phyloP scores from a whole-genome alignment of 2,329 filamentous ascomycete species.

The Amauroascus niger region DNA sequence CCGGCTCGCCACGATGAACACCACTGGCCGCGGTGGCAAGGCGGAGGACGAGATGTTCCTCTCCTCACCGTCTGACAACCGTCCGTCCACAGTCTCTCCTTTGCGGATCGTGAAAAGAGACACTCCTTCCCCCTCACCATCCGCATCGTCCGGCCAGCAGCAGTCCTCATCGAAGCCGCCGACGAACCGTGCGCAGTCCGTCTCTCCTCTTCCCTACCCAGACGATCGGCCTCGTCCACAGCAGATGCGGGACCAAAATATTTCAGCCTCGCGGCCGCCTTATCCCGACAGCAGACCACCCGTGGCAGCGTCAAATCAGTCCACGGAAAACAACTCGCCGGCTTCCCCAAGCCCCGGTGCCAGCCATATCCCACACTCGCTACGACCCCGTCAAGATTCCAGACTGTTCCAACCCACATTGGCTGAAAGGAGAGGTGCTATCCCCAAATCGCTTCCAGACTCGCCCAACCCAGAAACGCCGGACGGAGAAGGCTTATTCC shows the following conservation, averaged over 20 bases:
- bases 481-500: slow-evolving; percentile 72
- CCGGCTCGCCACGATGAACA: slow-evolving; percentile 2
- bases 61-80: slow-evolving; percentile 40
- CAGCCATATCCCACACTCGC: slow-evolving; percentile 32
- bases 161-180: slow-evolving; percentile 21
- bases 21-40: slow-evolving; percentile 7
- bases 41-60: slow-evolving; percentile 67
- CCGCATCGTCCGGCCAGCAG: slow-evolving; percentile 25
- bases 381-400: slow-evolving; percentile 44
- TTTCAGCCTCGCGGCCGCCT: slow-evolving; percentile 26
- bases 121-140: slow-evolving; percentile 48
- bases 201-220: slow-evolving; percentile 64
- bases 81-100: slow-evolving; percentile 73
- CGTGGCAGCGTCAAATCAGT: slow-evolving; percentile 18
- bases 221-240: slow-evolving; percentile 47
- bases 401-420: slow-evolving; percentile 49
- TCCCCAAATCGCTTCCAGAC: slow-evolving; percentile 69
- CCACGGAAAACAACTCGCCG: slow-evolving; percentile 22
- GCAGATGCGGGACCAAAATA: slow-evolving; percentile 27
- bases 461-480: slow-evolving; percentile 66
- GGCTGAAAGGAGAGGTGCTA: slow-evolving; percentile 66
- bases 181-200: slow-evolving; percentile 52
- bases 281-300: slow-evolving; percentile 27
- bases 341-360: slow-evolving; percentile 24
- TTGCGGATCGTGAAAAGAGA: slow-evolving; percentile 75